Evolutionary conservation across 352 stramenopile species (phyloP).

Genomic region (Phytophthora litchii): DNA sequence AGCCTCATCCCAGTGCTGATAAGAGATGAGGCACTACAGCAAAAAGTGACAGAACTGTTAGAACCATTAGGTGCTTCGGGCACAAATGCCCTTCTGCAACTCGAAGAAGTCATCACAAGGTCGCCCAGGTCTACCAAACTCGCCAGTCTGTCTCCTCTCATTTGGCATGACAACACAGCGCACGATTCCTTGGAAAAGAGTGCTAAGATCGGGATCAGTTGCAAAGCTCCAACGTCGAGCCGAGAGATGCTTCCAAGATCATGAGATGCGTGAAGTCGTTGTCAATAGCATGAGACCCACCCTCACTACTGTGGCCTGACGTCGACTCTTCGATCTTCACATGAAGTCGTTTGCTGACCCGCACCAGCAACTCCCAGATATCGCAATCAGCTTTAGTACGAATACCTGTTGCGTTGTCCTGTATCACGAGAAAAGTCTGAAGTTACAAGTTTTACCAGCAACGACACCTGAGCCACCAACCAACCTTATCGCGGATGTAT

Average conservation of each 20-base stretch:
- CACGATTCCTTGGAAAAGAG: conserved; percentile 4
- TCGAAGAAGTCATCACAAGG: neutral
- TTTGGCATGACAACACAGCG: conserved; percentile 15
- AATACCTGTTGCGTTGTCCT: conserved; percentile 47
- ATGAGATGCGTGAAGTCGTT: conserved; percentile 42
- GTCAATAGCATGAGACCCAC: conserved; percentile 6
- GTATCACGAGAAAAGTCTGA: neutral
- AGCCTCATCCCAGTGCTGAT: conserved; percentile 16
- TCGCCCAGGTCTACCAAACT: neutral
- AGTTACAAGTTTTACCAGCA: neutral
- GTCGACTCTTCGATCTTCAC: conserved; percentile 36
- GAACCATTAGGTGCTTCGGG: conserved; percentile 6
- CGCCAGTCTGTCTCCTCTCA: conserved; percentile 33
- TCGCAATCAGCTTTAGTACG: conserved; percentile 14
- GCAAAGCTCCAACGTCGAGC: conserved; percentile 40
- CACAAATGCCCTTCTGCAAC: neutral
- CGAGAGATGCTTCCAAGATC: conserved; percentile 53
- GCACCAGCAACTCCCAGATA: conserved; percentile 25
- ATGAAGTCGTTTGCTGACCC: conserved; percentile 41
- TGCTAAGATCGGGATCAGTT: conserved; percentile 5
- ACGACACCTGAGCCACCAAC: conserved; percentile 12
- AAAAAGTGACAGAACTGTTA: conserved; percentile 39
- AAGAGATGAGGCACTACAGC: conserved; percentile 26
- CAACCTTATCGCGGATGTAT: conserved; percentile 66
- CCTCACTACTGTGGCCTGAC: neutral